Base-by-base conservation (phyloP, 495 filamentous ascomycete species). In the Neurospora sp. region DNA sequence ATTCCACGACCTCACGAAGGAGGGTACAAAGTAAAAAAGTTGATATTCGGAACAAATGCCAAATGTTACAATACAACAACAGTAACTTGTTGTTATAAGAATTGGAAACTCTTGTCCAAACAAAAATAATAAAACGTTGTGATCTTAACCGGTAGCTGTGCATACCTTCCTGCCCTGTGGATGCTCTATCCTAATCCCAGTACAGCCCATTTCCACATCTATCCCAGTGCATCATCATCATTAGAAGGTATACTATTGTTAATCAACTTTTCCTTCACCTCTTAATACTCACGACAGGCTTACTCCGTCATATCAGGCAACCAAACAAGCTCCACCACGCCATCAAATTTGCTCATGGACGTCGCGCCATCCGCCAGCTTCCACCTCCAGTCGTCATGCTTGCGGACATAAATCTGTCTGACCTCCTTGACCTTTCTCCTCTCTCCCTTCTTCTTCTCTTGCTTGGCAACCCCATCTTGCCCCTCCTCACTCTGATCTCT, bases 251-350 rank as follows among this genome's bases (percentile, higher is more conserved):
- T 54, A 27, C 20, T 54, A 23, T 54, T 14, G 5, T 27, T 48
- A 48, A 48, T 48, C n/a, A 1, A 23, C n/a, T 23, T 48, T 48
- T 5, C 46, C 20, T 14, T 6, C 20, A 23, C 20, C 5, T 27
- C 46, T 54, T 11, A 5, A 14, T 3, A 14, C 46, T 54, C 11
- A 14, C 20, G 46, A 27, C 46, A 54, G 2, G 20, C 46, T 54
- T 54, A 54, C 20, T 71, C 23, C 14, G 4, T 70, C 38, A 9
- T 40, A 20, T 76, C 75, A 3, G 84, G 81, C 59, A 86, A 72
- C 86, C 86, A 88, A 41, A 88, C 82, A 73, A 88, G 77, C 76
- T 88, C 86, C n/a, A 88, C 74, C 39, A 88, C 74, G 5, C 85
- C 86, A 73, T 88, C 86, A 9, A 81, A 72, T n/a, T 81, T 77